These are phyloP conservation scores for Chalciporus piperatoides DNA, from an alignment of 1,284 basidiomycete genomes.

Conservation along the genomic window DNA sequence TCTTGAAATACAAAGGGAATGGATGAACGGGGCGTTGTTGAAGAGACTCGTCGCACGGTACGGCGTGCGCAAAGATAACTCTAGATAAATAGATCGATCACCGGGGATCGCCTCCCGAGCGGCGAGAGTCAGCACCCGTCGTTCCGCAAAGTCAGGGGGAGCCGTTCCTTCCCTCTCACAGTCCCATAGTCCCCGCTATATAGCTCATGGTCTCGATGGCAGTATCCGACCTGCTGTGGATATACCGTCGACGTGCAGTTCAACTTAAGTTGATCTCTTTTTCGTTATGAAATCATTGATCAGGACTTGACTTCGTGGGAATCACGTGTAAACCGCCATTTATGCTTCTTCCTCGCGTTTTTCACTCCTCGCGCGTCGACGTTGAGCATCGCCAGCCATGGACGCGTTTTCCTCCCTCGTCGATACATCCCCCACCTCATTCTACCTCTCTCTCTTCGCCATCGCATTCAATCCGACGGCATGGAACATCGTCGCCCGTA, in stretches of 20 bases:
- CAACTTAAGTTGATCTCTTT: background rate
- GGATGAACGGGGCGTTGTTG: background rate
- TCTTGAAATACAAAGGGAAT: background rate
- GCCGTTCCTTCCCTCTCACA: no score
- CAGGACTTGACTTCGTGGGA: constrained; percentile 14
- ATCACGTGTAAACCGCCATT: constrained; percentile 6
- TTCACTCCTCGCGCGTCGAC: background rate
- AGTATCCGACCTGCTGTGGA: no score
- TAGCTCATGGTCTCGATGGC: background rate
- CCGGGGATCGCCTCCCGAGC: no score
- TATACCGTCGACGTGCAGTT: background rate
- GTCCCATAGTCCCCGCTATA: no score
- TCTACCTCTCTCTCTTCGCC: constrained; percentile 60
- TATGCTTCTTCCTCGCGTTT: background rate
- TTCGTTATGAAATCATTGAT: no score
- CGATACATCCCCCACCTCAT: constrained; percentile 61
- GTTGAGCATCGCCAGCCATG: constrained; percentile 10
- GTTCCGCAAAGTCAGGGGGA: background rate
- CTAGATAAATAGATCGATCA: no score
- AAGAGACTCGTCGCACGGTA: background rate
- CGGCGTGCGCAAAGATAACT: constrained; percentile 10
- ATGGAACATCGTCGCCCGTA: constrained; percentile 94
- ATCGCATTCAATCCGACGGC: constrained; percentile 89
- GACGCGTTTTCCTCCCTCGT: constrained; percentile 33
- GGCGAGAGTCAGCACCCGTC: background rate